Conservation (phyloP, 371 early-diverging fungal species). For the Homolaphlyctis polyrhiza region DNA sequence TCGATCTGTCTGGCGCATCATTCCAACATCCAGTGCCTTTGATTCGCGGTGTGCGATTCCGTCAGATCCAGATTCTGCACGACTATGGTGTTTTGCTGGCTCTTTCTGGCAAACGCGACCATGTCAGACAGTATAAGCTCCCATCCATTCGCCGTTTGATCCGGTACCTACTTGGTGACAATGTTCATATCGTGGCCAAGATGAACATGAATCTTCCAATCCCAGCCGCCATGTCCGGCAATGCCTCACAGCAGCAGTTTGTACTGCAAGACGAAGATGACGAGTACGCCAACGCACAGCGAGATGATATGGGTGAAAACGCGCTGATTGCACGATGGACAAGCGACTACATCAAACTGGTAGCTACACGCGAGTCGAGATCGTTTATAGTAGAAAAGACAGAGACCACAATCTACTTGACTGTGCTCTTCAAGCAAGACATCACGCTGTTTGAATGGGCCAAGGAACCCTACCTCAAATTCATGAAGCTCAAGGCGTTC, state of each 20-base stretch:
- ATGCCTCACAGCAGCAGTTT: no score
- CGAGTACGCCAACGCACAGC: slow-evolving; percentile 27
- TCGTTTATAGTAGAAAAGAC: slow-evolving; percentile 43
- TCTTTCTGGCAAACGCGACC: slow-evolving; percentile 49
- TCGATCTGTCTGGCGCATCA: slow-evolving; percentile 23
- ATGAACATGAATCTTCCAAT: slow-evolving; percentile 23
- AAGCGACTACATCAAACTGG: slow-evolving; percentile 51
- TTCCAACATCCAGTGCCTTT: slow-evolving; percentile 33
- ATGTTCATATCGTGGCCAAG: slow-evolving; percentile 23
- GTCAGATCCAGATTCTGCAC: slow-evolving; percentile 44
- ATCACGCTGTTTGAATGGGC: slow-evolving; percentile 58
- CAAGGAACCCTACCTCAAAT: slow-evolving; percentile 50
- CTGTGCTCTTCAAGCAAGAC: slow-evolving; percentile 37
- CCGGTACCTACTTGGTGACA: slow-evolving; percentile 29
- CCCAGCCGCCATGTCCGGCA: background rate
- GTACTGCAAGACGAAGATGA: slow-evolving; percentile 23
- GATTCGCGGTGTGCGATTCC: slow-evolving; percentile 45
- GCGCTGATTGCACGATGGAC: slow-evolving; percentile 41
- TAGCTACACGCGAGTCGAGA: slow-evolving; percentile 42
- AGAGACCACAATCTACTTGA: slow-evolving; percentile 44
- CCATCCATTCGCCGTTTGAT: slow-evolving; percentile 40
- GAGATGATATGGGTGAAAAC: slow-evolving; percentile 33
- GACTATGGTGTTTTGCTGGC: slow-evolving; percentile 52
- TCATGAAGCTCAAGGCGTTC: slow-evolving; percentile 59
- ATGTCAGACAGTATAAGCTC: slow-evolving; percentile 51